Base-by-base conservation (phyloP, 768 basidiomycete species). In the Leucocoprinus birnbaumii region DNA sequence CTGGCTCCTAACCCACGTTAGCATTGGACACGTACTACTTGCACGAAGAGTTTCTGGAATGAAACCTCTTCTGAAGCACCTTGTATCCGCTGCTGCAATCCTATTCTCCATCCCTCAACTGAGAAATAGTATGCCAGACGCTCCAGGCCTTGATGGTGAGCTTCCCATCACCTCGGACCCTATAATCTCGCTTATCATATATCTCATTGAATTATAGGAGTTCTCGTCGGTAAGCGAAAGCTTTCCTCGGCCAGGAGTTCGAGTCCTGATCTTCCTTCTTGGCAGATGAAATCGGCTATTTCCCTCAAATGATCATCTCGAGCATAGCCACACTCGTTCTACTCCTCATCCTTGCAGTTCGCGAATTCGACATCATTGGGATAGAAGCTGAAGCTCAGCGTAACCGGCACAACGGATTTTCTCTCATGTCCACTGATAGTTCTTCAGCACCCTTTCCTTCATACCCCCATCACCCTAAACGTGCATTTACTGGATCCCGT, bases 1-100 rank as follows among this genome's bases (percentile, higher is more conserved):
- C 59, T 84, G 83, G 83, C 67, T 82, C 63, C 66, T 84, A 24
- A 69, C 81, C n/a, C 82, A 83, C 62, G 66, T 80, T 35, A 74
- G 74, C 10, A 59, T 82, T 31, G 79, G 75, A 0, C 71, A 76
- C 59, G 74, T 78, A 19, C 56, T 78, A 2, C 63, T 83, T 27
- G 76, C 75, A 11, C 71, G 74, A 57, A 68, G 67, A 42, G 57
- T 69, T 26, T 53, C 61, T 22, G 69, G 70, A 7, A 55, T 65
- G 7, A 67, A 65, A 35, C 53, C 67, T 18, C 59, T 75, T 21
- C 51, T 74, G 31, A 73, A 72, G 43, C 70, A 77, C 54, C 61
- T 80, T 5, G 58, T 73, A 2, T 73, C 71, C 6, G 68, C 67
- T 37, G 71, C 73, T 48, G 71, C 71, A 10, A 75, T 77, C 35